Base-by-base conservation (phyloP, 2,329 filamentous ascomycete genomes). In the Sporothrix variecibatus region DNA sequence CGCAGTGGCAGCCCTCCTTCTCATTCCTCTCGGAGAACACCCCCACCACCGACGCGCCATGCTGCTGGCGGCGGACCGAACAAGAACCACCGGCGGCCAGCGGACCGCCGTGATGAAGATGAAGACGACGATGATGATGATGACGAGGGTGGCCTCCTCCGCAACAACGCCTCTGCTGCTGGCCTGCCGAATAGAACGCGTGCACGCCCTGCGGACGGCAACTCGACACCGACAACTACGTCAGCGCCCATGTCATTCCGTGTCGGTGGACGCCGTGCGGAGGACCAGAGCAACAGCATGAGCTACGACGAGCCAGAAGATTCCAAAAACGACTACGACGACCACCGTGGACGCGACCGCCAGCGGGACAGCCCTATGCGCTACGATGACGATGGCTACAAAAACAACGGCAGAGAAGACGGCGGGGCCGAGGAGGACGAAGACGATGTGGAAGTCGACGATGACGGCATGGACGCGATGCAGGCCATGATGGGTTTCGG, bases 401-500 rank as follows among this genome's bases (percentile, higher is more conserved):
- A 51, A 9, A 12, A 4, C 20, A 4, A 43, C 2, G 7, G 31
- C 71, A 46, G 43, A 3, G 65, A 58, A 17, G 72, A 69, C 1
- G 38, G 23, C 15, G 28, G 65, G 8, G 56, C 60, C 9, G 80
- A 82, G 28, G 81, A 82, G 46, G 85, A 87, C 20, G 87, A 88
- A 23, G 87, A 87, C 56, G 83, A 87, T 38, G 79, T 86, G 20
- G 84, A 86, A 69, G 87, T 87, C 43, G 87, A 87, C 73, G 92
- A 95, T 76, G 91, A 92, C 76, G 90, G 91, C 71, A 86, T 92
- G 80, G 89, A 87, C 73, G 89, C 89, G 75, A 95, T 98, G 92
- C 87, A 91, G 78, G 91, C 91, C 69, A 90, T 95, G 85, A 95
- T 99, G 93, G 96, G 96, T 1, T 98, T 99, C 80, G 90, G 90